phyloP scores from a whole-genome alignment of 306 rosid genomes.

The Macrotyloma uniflorum region DNA sequence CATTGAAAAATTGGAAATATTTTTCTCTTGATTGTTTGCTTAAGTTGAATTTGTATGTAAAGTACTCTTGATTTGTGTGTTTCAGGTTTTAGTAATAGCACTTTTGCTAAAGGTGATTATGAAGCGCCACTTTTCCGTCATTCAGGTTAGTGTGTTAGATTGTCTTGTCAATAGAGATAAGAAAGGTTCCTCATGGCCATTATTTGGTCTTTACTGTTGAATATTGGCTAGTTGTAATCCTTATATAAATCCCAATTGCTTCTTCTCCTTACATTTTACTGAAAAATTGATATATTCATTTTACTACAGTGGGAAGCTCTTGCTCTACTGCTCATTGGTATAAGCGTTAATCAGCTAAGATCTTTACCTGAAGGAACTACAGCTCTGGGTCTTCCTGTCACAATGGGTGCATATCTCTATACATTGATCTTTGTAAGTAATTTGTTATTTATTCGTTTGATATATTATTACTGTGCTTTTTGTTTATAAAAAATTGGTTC shows the following conservation, averaged over 20 bases:
- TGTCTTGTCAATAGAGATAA: conserved; percentile 9
- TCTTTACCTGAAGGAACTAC: conserved; percentile 80
- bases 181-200: not conserved
- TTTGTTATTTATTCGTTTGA: conserved; percentile 27
- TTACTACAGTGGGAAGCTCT: conserved; percentile 97
- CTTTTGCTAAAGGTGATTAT: conserved; percentile 87
- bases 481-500: not conserved
- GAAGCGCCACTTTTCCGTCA: conserved; percentile 88
- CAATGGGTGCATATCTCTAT: conserved; percentile 82
- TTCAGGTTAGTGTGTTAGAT: conserved; percentile 71
- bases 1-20: conserved; percentile 21
- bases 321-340: conserved; percentile 92
- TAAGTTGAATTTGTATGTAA: conserved; percentile 38
- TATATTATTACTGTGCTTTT: conserved; percentile 18
- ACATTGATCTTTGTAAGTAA: conserved; percentile 83
- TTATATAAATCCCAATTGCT: conserved; percentile 24
- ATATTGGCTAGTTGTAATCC: conserved; percentile 20
- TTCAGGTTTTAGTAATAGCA: conserved; percentile 99
- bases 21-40: conserved; percentile 30
- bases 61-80: conserved; percentile 37
- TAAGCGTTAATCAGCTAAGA: conserved; percentile 90
- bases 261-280: conserved; percentile 23
- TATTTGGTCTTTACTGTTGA: conserved; percentile 8
- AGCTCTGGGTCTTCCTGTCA: conserved; percentile 74
- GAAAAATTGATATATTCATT: conserved; percentile 30